Evolutionary conservation across 805 yeast genomes (phyloP).

Genomic region (Kluyveromyces nonfermentans): DNA sequence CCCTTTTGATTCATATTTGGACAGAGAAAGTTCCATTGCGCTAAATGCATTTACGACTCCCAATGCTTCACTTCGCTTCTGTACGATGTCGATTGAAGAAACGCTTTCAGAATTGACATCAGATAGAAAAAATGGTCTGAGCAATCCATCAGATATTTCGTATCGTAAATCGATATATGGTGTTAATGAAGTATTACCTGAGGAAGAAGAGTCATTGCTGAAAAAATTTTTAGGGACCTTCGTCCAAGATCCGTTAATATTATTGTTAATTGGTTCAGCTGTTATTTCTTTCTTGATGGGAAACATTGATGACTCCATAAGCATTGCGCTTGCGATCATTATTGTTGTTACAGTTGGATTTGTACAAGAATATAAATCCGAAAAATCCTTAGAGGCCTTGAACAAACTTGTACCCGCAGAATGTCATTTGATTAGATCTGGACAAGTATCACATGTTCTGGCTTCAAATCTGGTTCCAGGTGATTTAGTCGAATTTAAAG

Average conservation of each 20-base stretch:
- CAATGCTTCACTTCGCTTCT: constrained; percentile 54
- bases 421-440: constrained; percentile 82
- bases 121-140: constrained; percentile 49
- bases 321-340: constrained; percentile 82
- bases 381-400: constrained; percentile 86
- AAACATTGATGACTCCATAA: constrained; percentile 92
- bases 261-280: constrained; percentile 85
- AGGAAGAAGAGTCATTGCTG: constrained; percentile 66
- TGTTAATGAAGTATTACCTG: constrained; percentile 62
- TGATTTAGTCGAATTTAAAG: constrained; percentile 78
- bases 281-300: constrained; percentile 83
- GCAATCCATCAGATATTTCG: constrained; percentile 58
- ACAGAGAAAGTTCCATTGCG: constrained; percentile 12
- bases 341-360: constrained; percentile 96
- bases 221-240: constrained; percentile 71
- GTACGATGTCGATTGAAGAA: constrained; percentile 55
- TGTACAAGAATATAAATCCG: constrained; percentile 94
- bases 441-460: constrained; percentile 66
- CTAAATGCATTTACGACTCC: constrained; percentile 27
- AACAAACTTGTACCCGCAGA: constrained; percentile 94
- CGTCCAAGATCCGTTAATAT: constrained; percentile 83
- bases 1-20: constrained; percentile 20
- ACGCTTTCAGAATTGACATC: constrained; percentile 56
- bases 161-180: constrained; percentile 73
- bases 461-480: constrained; percentile 93